Conservation (phyloP, 2,329 filamentous ascomycete genomes). For the Colletotrichum eleusines region DNA sequence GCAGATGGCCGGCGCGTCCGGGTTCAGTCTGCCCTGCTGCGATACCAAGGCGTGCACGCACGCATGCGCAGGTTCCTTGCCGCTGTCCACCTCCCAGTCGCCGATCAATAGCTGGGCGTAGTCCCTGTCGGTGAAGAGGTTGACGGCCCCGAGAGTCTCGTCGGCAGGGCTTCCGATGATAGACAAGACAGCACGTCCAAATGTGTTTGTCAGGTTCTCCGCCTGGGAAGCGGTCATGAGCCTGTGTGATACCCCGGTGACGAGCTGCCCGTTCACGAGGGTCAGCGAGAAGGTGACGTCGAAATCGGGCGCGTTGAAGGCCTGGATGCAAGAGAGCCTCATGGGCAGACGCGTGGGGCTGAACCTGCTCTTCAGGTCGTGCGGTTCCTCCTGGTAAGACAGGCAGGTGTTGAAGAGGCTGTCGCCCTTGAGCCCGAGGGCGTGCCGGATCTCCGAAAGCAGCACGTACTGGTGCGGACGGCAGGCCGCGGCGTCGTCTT, state of each 20-base stretch:
- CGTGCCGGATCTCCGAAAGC: slow-evolving; percentile 61
- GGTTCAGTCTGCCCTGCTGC: slow-evolving; percentile 54
- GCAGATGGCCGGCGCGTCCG: slow-evolving; percentile 56
- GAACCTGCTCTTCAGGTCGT: slow-evolving; percentile 52
- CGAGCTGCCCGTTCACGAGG: slow-evolving; percentile 56
- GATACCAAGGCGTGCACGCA: slow-evolving; percentile 61
- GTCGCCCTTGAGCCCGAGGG: slow-evolving; percentile 56
- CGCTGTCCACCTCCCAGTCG: slow-evolving; percentile 58
- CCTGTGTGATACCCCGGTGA: slow-evolving; percentile 59
- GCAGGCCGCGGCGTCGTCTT: slow-evolving; percentile 48
- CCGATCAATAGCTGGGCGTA: slow-evolving; percentile 66
- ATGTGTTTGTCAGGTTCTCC: slow-evolving; percentile 62
- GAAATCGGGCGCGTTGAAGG: slow-evolving; percentile 59
- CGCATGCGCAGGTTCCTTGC: slow-evolving; percentile 54
- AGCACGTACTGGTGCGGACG: slow-evolving; percentile 60
- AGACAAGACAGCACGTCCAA: slow-evolving; percentile 63
- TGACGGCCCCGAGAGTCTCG: slow-evolving; percentile 58
- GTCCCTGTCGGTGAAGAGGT: slow-evolving; percentile 68
- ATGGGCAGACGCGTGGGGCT: slow-evolving; percentile 46
- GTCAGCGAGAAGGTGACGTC: slow-evolving; percentile 61
- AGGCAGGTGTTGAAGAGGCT: slow-evolving; percentile 65
- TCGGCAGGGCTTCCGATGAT: slow-evolving; percentile 58
- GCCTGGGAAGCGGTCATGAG: slow-evolving; percentile 59
- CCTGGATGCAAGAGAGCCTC: slow-evolving; percentile 51
- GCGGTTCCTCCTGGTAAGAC: slow-evolving; percentile 58